Percentiles rank a stretch among this genome's conserved stretches.
phyloP scores from a whole-genome alignment of 345 rosid species.

The Pseudoturritis turrita region DNA sequence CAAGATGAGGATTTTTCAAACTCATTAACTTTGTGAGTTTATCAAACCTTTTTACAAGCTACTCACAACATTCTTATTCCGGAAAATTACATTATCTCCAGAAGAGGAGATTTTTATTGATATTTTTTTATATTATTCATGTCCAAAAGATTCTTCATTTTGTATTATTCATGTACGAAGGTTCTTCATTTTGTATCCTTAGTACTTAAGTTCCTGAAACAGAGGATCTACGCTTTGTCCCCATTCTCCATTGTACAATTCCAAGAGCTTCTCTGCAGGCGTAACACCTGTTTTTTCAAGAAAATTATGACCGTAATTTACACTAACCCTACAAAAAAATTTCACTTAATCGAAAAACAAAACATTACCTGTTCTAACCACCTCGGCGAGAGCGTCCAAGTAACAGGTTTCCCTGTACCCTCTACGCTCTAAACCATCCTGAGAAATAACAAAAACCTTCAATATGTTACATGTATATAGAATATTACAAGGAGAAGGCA shows the following conservation, averaged over 20 bases:
- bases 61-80: neutral
- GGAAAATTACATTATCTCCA: no score
- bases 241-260: conserved; percentile 62
- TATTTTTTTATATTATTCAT: neutral
- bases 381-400: conserved; percentile 62
- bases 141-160: neutral
- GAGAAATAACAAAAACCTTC: neutral
- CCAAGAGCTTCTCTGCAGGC: conserved; percentile 75
- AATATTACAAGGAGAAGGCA: neutral
- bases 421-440: conserved; percentile 89
- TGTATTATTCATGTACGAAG: no score
- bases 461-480: neutral
- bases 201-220: conserved; percentile 54
- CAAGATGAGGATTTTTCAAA: no score
- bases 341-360: neutral
- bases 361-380: conserved; percentile 70
- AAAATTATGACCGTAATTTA: neutral
- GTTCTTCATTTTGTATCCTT: neutral
- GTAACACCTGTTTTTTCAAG: conserved; percentile 47
- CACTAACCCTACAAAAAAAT: neutral
- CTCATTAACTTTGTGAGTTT: no score
- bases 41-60: neutral
- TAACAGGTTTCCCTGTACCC: conserved; percentile 77
- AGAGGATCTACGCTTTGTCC: conserved; percentile 62
- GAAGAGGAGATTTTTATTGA: neutral